Percentiles rank a stretch among this genome's conserved stretches.
Conservation (phyloP, 192 early-diverging fungal species). For the Glomus cerebriforme region DNA sequence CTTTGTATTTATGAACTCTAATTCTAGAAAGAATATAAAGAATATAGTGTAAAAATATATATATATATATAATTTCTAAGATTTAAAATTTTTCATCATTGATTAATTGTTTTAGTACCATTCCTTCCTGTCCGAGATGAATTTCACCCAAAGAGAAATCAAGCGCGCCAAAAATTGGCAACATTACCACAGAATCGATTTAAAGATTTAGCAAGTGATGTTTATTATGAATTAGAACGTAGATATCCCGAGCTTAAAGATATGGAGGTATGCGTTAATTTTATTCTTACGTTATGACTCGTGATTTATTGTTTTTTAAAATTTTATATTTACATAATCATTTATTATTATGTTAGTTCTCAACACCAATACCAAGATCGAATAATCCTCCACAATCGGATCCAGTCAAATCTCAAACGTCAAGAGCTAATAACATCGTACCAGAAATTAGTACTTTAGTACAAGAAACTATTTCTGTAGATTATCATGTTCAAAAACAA, state of each 20-base stretch:
- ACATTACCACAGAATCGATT: slow-evolving; percentile 85
- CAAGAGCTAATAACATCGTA: slow-evolving; percentile 26
- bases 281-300: too few species aligned
- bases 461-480: slow-evolving; percentile 19
- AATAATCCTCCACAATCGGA: background rate
- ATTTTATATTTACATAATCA: too few species aligned
- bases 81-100: background rate
- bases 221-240: slow-evolving; percentile 72
- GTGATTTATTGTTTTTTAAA: background rate
- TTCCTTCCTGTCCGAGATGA: slow-evolving; percentile 82
- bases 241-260: slow-evolving; percentile 59
- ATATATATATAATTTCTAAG: too few species aligned
- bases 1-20: background rate
- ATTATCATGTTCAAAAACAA: slow-evolving; percentile 24
- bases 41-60: too few species aligned
- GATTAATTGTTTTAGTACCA: slow-evolving; percentile 54
- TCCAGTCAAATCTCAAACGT: slow-evolving; percentile 17
- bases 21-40: too few species aligned
- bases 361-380: too few species aligned
- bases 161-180: slow-evolving; percentile 95
- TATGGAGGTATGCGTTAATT: slow-evolving; percentile 37
- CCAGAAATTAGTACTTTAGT: slow-evolving; percentile 24
- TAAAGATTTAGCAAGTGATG: slow-evolving; percentile 90
- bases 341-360: too few species aligned
- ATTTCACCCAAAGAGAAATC: slow-evolving; percentile 95